Evolutionary conservation across 768 basidiomycete species (phyloP), one percentile per base, ranked within the genome.

Genomic region (Trametes gibbosa): DNA sequence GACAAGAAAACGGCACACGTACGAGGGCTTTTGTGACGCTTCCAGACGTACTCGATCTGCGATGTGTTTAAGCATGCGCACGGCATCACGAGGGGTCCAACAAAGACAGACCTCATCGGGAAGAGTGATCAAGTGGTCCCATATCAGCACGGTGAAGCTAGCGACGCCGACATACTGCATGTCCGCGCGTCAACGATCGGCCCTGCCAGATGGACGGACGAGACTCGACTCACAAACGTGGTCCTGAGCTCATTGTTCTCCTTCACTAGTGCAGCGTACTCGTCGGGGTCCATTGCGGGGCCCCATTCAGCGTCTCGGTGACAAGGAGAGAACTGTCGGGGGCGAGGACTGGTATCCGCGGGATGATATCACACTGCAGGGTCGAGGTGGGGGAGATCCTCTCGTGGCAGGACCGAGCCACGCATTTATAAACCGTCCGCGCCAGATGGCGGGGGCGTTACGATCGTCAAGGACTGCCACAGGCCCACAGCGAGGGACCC

Each of bases 61-160:
- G 39, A 2, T 8, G 1, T 29, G 25, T 13, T 35, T 27, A 27
- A 25, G 27, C 25, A 52, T 10, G 43, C 34, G 43, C 12, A 41
- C 17, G 12, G 19, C 24, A 37, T 25, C 19, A 25, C 53, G 13
- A 34, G 13, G 37, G 5, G 9, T 52, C 23, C 9, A 5, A 16
- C 21, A 21, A 35, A 23, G 13, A 65, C 71, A 5, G 50, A 77
- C 74, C 69, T 83, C 81, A 32, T 79, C 77, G 2, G 66, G 63
- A 41, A 84, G 79, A 0, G 83, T 82, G 57, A 83, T 74, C 25
- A 83, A 62, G 58, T 84, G 83, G 61, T 84, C 83, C 79, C 81
- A 85, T 14, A 85, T 58, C 13, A 86, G 72, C 14, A 81, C 65
- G 1, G 77, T 77, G 64, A 81, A 81, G 61, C 80, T 78, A 12